Evolutionary conservation across 208 protist genomes (phyloP).

Genomic region (Wallacemonas sp.): DNA sequence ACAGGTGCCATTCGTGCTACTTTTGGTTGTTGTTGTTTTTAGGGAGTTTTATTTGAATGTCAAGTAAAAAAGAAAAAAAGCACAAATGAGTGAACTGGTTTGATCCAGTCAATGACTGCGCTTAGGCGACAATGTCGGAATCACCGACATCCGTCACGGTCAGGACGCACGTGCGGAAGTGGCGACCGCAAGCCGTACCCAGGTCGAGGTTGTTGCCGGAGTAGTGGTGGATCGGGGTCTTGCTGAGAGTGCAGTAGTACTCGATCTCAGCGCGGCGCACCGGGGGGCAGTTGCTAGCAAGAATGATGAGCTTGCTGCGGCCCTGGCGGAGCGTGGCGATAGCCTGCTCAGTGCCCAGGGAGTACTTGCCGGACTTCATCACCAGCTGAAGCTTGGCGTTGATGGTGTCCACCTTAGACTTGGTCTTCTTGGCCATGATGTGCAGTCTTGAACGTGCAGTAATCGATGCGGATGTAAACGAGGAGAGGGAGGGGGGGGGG

Average conservation of each 20-base stretch:
- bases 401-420: slow-evolving; percentile 98
- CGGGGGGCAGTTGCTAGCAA: slow-evolving; percentile 98
- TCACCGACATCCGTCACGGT: slow-evolving; percentile 98
- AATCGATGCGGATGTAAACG: slow-evolving; percentile 5
- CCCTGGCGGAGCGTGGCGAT: slow-evolving; percentile 97
- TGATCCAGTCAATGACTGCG: slow-evolving; percentile 12
- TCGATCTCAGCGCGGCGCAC: slow-evolving; percentile 99
- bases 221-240: slow-evolving; percentile 99
- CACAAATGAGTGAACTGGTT: slow-evolving; percentile 17
- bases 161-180: slow-evolving; percentile 97
- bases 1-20: no score
- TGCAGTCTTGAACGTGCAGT: slow-evolving; percentile 13
- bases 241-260: slow-evolving; percentile 99
- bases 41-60: neutral
- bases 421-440: slow-evolving; percentile 91
- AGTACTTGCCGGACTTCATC: slow-evolving; percentile 99
- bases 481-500: slow-evolving; percentile 9
- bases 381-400: slow-evolving; percentile 99
- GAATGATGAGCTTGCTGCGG: slow-evolving; percentile 98
- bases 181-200: slow-evolving; percentile 99
- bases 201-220: slow-evolving; percentile 98
- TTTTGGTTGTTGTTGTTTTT: slow-evolving; percentile 14
- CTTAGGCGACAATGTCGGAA: slow-evolving; percentile 93
- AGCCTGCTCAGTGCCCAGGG: slow-evolving; percentile 97
- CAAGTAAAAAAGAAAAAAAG: slow-evolving; percentile 27